Percentiles rank a stretch among this genome's conserved stretches.
These are phyloP conservation scores for Xerophyta viscosa DNA, from an alignment of 106 monocot genomes.

Conservation along the genomic window DNA sequence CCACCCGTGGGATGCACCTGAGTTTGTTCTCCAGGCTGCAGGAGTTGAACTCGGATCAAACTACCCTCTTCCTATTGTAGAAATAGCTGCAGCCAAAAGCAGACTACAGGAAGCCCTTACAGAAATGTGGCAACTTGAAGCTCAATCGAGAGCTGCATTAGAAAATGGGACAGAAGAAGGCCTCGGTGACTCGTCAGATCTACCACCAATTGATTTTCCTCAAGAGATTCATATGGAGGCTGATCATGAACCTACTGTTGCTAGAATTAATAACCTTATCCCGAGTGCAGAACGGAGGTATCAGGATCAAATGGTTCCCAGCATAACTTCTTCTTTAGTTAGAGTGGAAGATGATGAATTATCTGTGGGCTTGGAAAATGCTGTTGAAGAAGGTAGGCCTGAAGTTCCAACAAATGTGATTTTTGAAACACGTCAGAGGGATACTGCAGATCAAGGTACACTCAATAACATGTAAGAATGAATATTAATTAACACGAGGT, in stretches of 20 bases:
- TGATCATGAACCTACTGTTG: slow-evolving; percentile 30
- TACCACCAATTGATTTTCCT: slow-evolving; percentile 61
- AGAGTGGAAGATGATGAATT: slow-evolving; percentile 42
- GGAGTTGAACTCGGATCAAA: slow-evolving; percentile 94
- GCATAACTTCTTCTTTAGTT: slow-evolving; percentile 63
- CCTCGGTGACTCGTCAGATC: slow-evolving; percentile 81
- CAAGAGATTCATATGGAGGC: slow-evolving; percentile 70
- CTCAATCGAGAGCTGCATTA: slow-evolving; percentile 60
- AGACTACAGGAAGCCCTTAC: slow-evolving; percentile 65
- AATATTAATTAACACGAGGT: slow-evolving; percentile 5
- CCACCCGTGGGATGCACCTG: slow-evolving; percentile 93
- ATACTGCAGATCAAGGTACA: slow-evolving; percentile 6
- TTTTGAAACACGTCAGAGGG: slow-evolving; percentile 22
- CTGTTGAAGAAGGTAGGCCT: slow-evolving; percentile 30
- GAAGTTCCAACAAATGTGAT: slow-evolving; percentile 58
- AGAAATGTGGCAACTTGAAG: slow-evolving; percentile 87
- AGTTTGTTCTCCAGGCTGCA: slow-evolving; percentile 78
- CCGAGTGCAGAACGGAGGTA: slow-evolving; percentile 23
- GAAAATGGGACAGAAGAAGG: slow-evolving; percentile 92
- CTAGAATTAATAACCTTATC: slow-evolving; percentile 14
- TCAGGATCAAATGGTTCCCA: slow-evolving; percentile 86
- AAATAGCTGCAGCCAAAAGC: slow-evolving; percentile 60
- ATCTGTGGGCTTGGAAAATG: slow-evolving; percentile 27
- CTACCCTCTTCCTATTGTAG: slow-evolving; percentile 82
- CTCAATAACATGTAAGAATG: slow-evolving; percentile 15